Percentiles rank a stretch among this genome's conserved stretches.
Evolutionary conservation across 352 stramenopile genomes (phyloP).

Genomic region (Stramenopiles sp.): DNA sequence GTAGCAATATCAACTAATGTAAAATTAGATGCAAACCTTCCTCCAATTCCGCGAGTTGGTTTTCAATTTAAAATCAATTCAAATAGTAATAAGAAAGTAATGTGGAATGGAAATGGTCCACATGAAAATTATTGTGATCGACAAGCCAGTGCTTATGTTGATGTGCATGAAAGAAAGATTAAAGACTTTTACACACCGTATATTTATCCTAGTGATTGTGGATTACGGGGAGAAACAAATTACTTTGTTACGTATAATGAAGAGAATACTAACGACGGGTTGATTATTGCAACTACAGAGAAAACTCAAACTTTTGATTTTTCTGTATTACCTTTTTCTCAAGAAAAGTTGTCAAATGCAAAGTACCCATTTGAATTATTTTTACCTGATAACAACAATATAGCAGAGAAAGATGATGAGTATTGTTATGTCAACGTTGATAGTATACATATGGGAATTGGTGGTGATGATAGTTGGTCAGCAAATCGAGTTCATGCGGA

Average conservation of each 20-base stretch:
- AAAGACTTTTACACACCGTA: conserved; percentile 23
- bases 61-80: too few species aligned
- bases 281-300: too few species aligned
- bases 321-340: too few species aligned
- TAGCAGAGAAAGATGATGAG: neutral
- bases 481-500: neutral
- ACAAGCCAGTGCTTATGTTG: conserved; percentile 18
- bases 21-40: too few species aligned
- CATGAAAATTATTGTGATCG: conserved; percentile 27
- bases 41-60: too few species aligned
- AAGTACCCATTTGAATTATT: too few species aligned
- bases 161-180: conserved; percentile 17
- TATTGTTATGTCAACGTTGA: conserved; percentile 21
- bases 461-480: conserved; percentile 23
- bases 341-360: too few species aligned
- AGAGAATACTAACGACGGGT: neutral
- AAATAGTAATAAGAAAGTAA: too few species aligned
- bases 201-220: conserved; percentile 22
- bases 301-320: too few species aligned
- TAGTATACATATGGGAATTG: conserved; percentile 23
- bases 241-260: neutral
- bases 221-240: conserved; percentile 17
- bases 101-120: conserved; percentile 22
- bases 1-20: too few species aligned
- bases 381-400: too few species aligned